Percentiles rank a stretch among this genome's conserved stretches.
Conservation (phyloP, 1,284 basidiomycete genomes). For the Moniliella sp. region DNA sequence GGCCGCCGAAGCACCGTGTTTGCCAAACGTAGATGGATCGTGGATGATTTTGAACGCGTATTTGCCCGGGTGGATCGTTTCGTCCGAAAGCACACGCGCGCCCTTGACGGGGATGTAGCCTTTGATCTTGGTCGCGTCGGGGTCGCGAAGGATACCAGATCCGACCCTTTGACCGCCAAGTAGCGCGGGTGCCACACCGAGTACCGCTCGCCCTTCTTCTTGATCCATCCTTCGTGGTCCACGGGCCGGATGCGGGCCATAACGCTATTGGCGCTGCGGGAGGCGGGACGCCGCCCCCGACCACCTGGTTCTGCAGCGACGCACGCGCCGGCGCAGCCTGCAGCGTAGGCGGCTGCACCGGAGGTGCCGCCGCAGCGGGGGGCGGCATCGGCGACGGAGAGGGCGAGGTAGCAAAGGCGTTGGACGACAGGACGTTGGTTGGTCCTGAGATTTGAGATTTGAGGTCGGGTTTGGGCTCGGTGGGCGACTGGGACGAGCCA, state of each 20-base stretch:
- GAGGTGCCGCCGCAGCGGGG: too few species aligned
- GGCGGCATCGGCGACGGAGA: too few species aligned
- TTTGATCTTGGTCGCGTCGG: constrained; percentile 53
- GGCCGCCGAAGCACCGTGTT: too few species aligned
- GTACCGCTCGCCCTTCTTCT: constrained; percentile 86
- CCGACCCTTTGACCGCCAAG: constrained; percentile 78
- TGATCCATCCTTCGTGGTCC: constrained; percentile 51
- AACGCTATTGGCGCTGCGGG: too few species aligned
- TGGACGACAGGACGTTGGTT: constrained; percentile 19
- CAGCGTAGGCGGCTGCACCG: too few species aligned
- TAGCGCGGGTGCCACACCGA: constrained; percentile 80
- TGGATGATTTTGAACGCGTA: constrained; percentile 91
- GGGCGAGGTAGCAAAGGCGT: constrained; percentile 16
- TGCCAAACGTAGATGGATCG: too few species aligned
- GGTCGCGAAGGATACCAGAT: constrained; percentile 20
- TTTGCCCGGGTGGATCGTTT: constrained; percentile 68
- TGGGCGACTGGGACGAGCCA: too few species aligned
- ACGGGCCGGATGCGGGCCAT: constrained; percentile 26
- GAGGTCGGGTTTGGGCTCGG: constrained; percentile 5
- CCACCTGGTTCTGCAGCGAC: too few species aligned
- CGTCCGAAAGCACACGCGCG: constrained; percentile 79
- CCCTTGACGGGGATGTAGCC: constrained; percentile 77
- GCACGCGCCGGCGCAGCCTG: too few species aligned
- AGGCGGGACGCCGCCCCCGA: too few species aligned
- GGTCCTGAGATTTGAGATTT: constrained; percentile 30